phyloP scores from a whole-genome alignment of 306 rosid genomes.

The Vicia sativa region DNA sequence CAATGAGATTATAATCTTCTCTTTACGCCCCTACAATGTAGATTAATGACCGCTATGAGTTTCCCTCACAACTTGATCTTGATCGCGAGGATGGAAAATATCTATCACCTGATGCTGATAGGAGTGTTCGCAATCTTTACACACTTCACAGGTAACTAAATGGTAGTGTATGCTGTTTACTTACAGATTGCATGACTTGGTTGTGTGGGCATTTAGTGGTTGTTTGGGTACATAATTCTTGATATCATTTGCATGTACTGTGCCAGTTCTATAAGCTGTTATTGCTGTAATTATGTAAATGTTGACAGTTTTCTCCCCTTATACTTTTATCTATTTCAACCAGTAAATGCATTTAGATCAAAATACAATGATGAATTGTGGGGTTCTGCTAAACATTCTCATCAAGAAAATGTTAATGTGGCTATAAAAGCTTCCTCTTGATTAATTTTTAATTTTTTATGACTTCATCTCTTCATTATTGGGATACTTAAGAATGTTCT shows the following conservation, averaged over 20 bases:
- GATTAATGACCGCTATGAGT: constrained; percentile 96
- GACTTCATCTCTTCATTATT: not conserved
- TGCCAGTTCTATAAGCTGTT: not conserved
- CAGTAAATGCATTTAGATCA: not conserved
- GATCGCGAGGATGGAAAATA: constrained; percentile 90
- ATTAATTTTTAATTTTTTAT: not conserved
- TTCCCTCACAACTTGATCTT: constrained; percentile 92
- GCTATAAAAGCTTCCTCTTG: not conserved
- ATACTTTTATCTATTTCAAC: constrained; percentile 8
- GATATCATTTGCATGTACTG: constrained; percentile 13
- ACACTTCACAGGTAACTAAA: constrained; percentile 83
- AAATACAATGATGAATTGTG: not conserved
- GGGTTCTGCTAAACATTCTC: not conserved
- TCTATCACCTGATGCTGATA: constrained; percentile 94
- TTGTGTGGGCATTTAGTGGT: not conserved
- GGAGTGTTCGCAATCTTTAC: constrained; percentile 85
- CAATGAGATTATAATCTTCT: constrained; percentile 21
- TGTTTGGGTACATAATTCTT: not conserved
- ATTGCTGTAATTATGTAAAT: constrained; percentile 14
- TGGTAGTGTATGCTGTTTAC: not conserved
- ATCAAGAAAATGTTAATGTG: not conserved
- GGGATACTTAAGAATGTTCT: not conserved
- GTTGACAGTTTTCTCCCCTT: constrained; percentile 4
- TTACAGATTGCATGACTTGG: not conserved
- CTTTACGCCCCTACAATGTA: constrained; percentile 36